Evolutionary conservation across 179 eudicot species (phyloP), one percentile per base, ranked within the genome.

Genomic region (Beta macrorhiza): DNA sequence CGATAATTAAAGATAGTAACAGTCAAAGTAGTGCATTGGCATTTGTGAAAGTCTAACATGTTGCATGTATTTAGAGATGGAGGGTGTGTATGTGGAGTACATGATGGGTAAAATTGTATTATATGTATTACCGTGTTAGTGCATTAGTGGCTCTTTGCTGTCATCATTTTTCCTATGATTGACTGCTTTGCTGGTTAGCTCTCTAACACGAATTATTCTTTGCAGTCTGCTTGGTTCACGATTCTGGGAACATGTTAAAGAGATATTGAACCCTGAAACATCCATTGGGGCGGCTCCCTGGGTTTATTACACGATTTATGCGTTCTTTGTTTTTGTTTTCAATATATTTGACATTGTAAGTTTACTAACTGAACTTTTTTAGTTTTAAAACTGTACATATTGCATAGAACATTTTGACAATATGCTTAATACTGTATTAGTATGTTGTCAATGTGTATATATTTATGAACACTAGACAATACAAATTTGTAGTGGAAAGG

Each of bases 301-400:
- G 99, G 97, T 96, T 80, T 94, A 89, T 80, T 94, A 96, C 84
- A 77, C 91, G 82, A 87, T 94, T 68, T 96, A 92, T 89, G 96
- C 97, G n/a, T 94, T 96, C 84, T 96, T 86, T 64, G 94, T 96
- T 70, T 96, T 96, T 82, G 83, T 89, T 52, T 96, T 96, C 89
- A 94, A 96, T 86, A 94, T 96, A 83, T 91, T 96, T 80, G 99
- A 96, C 89, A 96, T 96, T 82, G 99, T 95, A 90, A 95, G 99
- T 89, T 55, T 85, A 45, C 56, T 9, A 49, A 56, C 62, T 70
- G 25, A 0, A 68, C 25, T 82, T 57, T 32, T 72, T 84, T 51
- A 44, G 52, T 45, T 13, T 74, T 32, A 25, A 29, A 55, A 17
- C 15, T 63, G 22, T 79, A 45, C 20, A 44, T 64, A 14, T 45